Percentiles rank a stretch among this genome's conserved stretches.
These are phyloP conservation scores for Neofusicoccum kwambonambiense DNA, from an alignment of 2,329 filamentous ascomycete species.

Conservation along the genomic window DNA sequence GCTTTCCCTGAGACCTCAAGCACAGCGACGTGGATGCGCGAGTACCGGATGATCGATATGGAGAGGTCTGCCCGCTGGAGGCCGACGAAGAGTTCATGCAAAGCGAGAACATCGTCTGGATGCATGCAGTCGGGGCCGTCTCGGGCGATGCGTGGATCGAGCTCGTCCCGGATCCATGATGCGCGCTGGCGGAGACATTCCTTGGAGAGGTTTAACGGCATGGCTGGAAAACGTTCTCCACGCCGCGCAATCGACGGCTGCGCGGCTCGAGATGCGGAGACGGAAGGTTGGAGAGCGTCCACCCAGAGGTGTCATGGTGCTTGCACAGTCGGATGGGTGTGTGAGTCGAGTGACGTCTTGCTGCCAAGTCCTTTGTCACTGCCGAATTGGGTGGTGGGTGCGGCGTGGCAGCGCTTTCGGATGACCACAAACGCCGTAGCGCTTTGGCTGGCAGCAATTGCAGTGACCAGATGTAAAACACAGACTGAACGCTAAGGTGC, in stretches of 20 bases:
- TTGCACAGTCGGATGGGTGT: not conserved
- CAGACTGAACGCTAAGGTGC: not conserved
- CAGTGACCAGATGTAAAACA: not conserved
- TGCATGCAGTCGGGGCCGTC: conserved; percentile 44
- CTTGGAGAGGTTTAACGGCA: conserved; percentile 4
- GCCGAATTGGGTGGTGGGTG: not conserved
- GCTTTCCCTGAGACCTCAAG: conserved; percentile 43
- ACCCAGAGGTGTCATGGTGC: not conserved
- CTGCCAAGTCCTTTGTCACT: conserved; percentile 17
- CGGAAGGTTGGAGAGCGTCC: not conserved
- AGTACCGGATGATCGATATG: conserved; percentile 39
- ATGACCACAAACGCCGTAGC: not conserved
- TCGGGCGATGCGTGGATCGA: conserved; percentile 46
- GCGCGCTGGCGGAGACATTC: conserved; percentile 35
- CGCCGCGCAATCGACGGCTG: not conserved
- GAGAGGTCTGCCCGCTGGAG: conserved; percentile 25
- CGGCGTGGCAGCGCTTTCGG: not conserved
- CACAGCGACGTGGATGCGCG: conserved; percentile 48
- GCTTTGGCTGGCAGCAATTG: not conserved
- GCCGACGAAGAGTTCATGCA: conserved; percentile 42
- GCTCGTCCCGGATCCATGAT: conserved; percentile 48
- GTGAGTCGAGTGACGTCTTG: not conserved
- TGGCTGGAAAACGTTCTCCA: not conserved
- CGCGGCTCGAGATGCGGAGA: not conserved
- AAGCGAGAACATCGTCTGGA: conserved; percentile 44